A percentile compares a stretch with the other conserved stretches of the same genome.
Evolutionary conservation across 352 stramenopile genomes (phyloP).

Genomic region (Salisapilia sapeloensis): DNA sequence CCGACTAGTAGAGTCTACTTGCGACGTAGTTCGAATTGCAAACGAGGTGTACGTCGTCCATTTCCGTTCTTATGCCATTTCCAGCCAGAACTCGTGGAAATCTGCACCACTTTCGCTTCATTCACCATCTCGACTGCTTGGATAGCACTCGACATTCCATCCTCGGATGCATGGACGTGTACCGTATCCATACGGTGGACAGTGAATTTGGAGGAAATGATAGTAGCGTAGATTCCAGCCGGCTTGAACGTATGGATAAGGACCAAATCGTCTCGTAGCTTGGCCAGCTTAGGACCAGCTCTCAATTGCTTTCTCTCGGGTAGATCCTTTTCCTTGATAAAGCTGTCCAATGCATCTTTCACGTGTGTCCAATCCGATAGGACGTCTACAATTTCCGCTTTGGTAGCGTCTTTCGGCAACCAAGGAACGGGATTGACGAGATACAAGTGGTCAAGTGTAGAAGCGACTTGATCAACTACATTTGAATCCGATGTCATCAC

Average conservation of each 20-base stretch:
- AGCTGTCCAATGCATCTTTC: constrained; percentile 14
- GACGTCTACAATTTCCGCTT: constrained; percentile 5
- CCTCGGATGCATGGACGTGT: constrained; percentile 44
- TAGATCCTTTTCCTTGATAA: constrained; percentile 25
- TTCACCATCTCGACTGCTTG: constrained; percentile 51
- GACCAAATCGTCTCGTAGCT: constrained; percentile 57
- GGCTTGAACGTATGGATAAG: constrained; percentile 52
- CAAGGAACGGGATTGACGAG: constrained; percentile 40
- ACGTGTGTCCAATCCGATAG: constrained; percentile 17
- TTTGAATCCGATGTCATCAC: too few species aligned
- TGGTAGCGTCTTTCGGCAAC: constrained; percentile 6
- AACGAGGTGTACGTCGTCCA: too few species aligned
- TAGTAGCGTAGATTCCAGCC: constrained; percentile 63
- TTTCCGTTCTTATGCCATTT: too few species aligned
- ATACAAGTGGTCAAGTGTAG: constrained; percentile 11
- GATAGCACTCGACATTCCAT: constrained; percentile 53
- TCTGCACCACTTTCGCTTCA: constrained; percentile 34
- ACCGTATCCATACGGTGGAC: constrained; percentile 46
- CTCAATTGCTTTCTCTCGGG: constrained; percentile 20
- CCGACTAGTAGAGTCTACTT: too few species aligned
- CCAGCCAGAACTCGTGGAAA: constrained; percentile 47
- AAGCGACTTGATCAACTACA: not conserved
- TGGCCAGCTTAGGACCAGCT: constrained; percentile 30
- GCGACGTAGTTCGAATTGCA: too few species aligned
- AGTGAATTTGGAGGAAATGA: constrained; percentile 65